A percentile compares a stretch with the other conserved stretches of the same genome.
phyloP scores from a whole-genome alignment of 345 rosid genomes.

The Populus euphratica region DNA sequence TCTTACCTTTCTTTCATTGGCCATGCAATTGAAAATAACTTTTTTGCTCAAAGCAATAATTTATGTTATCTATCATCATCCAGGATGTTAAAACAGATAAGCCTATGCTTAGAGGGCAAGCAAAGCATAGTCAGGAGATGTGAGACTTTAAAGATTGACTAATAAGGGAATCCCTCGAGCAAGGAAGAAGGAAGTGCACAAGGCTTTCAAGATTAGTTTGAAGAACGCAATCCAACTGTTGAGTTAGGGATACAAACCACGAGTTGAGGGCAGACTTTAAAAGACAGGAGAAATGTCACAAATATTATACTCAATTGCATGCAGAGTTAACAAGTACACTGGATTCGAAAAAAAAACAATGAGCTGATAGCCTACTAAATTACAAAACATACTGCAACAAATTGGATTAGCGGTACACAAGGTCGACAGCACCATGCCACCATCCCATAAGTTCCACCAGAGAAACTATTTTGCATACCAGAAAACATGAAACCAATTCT shows the following conservation, averaged over 20 bases:
- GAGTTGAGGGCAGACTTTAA: not conserved
- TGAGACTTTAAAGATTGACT: no score
- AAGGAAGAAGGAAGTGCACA: not conserved
- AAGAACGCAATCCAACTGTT: not conserved
- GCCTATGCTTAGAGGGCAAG: no score
- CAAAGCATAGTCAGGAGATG: no score
- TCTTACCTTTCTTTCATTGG: not conserved
- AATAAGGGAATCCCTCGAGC: no score
- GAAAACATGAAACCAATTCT: not conserved
- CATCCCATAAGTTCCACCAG: not conserved
- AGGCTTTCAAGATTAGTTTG: not conserved
- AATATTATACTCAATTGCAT: not conserved
- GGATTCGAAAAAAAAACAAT: no score
- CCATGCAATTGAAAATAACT: not conserved
- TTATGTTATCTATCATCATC: not conserved
- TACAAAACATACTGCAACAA: not conserved
- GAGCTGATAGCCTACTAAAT: not conserved
- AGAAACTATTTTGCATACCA: not conserved
- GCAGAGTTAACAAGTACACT: not conserved
- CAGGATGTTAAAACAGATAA: not conserved
- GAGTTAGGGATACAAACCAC: not conserved
- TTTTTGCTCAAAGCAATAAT: not conserved
- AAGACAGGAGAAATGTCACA: not conserved
- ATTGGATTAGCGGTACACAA: not conserved
- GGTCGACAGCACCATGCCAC: slow-evolving; percentile 2